phyloP scores from a whole-genome alignment of 75 land plant species.

The Gnetum montanum region DNA sequence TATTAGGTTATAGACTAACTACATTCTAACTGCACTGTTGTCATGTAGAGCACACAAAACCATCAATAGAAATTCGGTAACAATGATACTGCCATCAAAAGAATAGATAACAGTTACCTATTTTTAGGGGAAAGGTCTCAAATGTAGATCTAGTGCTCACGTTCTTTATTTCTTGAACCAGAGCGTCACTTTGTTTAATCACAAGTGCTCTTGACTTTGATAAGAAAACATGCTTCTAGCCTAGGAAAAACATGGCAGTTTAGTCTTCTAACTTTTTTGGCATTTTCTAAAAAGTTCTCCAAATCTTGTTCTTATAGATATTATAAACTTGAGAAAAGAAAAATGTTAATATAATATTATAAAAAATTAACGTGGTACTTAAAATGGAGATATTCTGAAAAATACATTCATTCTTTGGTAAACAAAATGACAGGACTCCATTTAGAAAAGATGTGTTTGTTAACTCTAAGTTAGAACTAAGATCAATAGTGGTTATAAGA shows the following conservation, averaged over 20 bases:
- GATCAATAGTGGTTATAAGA: too few species aligned
- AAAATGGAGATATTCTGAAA: not conserved
- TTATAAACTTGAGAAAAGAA: not conserved
- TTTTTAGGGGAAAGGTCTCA: conserved; percentile 82
- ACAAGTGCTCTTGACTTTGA: conserved; percentile 92
- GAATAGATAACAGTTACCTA: conserved; percentile 25
- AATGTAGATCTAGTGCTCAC: conserved; percentile 84
- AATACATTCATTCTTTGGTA: not conserved
- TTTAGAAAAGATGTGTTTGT: not conserved
- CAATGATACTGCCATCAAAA: not conserved
- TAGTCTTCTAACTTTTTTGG: conserved; percentile 83
- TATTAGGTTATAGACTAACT: too few species aligned
- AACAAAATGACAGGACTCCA: not conserved
- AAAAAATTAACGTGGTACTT: not conserved
- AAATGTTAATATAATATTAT: conserved; percentile 12
- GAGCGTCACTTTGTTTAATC: conserved; percentile 94
- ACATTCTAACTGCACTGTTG: conserved; percentile 1
- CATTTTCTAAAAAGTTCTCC: conserved; percentile 64
- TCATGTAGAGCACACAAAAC: not conserved
- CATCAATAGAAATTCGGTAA: not conserved
- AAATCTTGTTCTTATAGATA: conserved; percentile 40
- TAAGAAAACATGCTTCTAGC: conserved; percentile 84
- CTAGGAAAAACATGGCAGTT: conserved; percentile 91
- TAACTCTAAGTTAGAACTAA: not conserved
- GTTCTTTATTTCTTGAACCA: conserved; percentile 64